phyloP scores from a whole-genome alignment of 257 asterid genomes.

The Solanum medicagineum region DNA sequence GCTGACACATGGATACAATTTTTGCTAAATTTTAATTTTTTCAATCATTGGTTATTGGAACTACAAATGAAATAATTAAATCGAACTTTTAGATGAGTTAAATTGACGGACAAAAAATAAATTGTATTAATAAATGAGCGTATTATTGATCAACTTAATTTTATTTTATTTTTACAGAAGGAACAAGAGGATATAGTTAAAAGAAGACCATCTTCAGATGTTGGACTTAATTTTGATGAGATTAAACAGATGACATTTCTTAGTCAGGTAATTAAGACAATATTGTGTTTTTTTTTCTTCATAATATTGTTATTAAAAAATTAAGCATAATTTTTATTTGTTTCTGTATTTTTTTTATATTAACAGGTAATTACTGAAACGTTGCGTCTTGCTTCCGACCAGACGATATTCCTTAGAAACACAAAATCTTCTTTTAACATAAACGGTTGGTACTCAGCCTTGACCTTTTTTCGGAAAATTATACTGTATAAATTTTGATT shows the following conservation, averaged over 20 bases:
- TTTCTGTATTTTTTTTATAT: background rate
- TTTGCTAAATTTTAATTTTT: too few relatives aligned
- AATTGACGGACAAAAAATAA: too few relatives aligned
- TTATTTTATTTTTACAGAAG: background rate
- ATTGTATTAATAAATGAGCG: too few relatives aligned
- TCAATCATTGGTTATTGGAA: too few relatives aligned
- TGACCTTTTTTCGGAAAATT: too few relatives aligned
- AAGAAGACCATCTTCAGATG: background rate
- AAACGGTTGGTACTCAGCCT: background rate
- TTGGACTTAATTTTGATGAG: background rate
- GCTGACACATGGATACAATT: too few relatives aligned
- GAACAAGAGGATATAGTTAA: constrained; percentile 1
- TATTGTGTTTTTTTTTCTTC: too few relatives aligned
- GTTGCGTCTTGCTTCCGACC: background rate
- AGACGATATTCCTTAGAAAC: background rate
- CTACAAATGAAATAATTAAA: too few relatives aligned
- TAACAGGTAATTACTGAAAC: constrained; percentile 5
- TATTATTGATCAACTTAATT: too few relatives aligned
- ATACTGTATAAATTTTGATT: too few relatives aligned
- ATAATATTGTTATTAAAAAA: too few relatives aligned
- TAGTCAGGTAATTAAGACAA: background rate
- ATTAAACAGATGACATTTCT: constrained; percentile 5
- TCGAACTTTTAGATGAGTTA: too few relatives aligned
- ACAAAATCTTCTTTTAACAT: background rate
- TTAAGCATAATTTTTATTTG: background rate